Evolutionary conservation across 192 early-diverging fungal species (phyloP).

Genomic region (Entomortierella beljakovae): DNA sequence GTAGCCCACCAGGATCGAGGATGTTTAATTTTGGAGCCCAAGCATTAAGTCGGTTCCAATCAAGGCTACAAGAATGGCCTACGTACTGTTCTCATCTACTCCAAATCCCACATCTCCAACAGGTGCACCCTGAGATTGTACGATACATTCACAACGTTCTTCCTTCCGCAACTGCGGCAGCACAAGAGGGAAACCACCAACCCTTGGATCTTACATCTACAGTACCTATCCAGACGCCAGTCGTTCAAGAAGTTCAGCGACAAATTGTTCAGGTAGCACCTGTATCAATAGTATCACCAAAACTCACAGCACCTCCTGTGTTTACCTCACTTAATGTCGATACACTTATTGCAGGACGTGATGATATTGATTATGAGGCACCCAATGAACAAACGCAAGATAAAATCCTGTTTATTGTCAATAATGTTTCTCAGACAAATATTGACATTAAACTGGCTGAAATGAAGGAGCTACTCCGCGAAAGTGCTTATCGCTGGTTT

Average conservation of each 20-base stretch:
- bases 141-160: slow-evolving; percentile 67
- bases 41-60: slow-evolving; percentile 86
- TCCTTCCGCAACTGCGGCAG: slow-evolving; percentile 40
- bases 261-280: slow-evolving; percentile 6
- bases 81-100: slow-evolving; percentile 86
- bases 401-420: slow-evolving; percentile 97
- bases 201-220: slow-evolving; percentile 37
- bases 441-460: slow-evolving; percentile 81
- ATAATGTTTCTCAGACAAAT: slow-evolving; percentile 93
- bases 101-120: slow-evolving; percentile 85
- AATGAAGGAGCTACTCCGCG: slow-evolving; percentile 79
- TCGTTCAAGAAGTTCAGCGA: slow-evolving; percentile 18
- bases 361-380: slow-evolving; percentile 57
- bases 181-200: slow-evolving; percentile 36
- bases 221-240: slow-evolving; percentile 18
- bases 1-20: slow-evolving; percentile 80
- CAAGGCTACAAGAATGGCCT: slow-evolving; percentile 89
- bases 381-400: slow-evolving; percentile 68
- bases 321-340: slow-evolving; percentile 76
- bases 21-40: slow-evolving; percentile 93
- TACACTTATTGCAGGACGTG: slow-evolving; percentile 58
- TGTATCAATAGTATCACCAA: slow-evolving; percentile 10
- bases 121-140: slow-evolving; percentile 80
- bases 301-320: slow-evolving; percentile 56
- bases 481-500: slow-evolving; percentile 88